Evolutionary conservation across 305 asterid species (phyloP), one percentile per base, ranked within the genome.

Genomic region (Fraxinus nigra): DNA sequence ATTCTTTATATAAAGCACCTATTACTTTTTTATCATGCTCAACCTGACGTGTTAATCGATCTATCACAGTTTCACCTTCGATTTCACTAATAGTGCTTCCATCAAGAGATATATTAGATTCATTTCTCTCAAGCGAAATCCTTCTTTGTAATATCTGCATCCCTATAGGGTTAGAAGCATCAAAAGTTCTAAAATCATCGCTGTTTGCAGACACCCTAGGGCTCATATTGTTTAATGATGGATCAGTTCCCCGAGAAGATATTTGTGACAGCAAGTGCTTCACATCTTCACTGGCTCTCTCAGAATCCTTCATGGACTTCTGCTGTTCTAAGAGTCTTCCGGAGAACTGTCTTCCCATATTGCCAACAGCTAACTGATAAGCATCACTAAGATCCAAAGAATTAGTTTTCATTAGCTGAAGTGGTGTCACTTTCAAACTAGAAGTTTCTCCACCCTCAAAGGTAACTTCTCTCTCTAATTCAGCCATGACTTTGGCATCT

Each of bases 81-180:
- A 93, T 85, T 86, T 94, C 98, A 79, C 97, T 85, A 18, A 93
- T 81, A 13, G 46, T 76, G 84, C 92, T 91, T 73, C 90, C 98
- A 81, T 93, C 98, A 33, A 92, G 80, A 43, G 98, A 95, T 80
- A 93, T 34, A 81, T 78, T 88, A 70, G 98, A 95, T 78, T 88
- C 97, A 51, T 95, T 93, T 88, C 98, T 93, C 87, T 93, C 99
- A 14, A 95, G 92, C 0, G 97, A 95, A 75, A 92, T 88, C 88
- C 92, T 91, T 84, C 90, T 89, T 76, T 90, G 97, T 80, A 90
- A 51, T 51, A 51, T 16, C 61, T 51, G 61, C 61, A 51, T 16
- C 61, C 61, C 61, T 16, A 51, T 51, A 51, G 61, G 7, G 22
- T 51, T 51, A 51, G 7, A 13, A 51, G 61, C 22, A 14, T 51